These are phyloP conservation scores for Nicotiana knightiana DNA, from an alignment of 257 asterid genomes.

Conservation along the genomic window DNA sequence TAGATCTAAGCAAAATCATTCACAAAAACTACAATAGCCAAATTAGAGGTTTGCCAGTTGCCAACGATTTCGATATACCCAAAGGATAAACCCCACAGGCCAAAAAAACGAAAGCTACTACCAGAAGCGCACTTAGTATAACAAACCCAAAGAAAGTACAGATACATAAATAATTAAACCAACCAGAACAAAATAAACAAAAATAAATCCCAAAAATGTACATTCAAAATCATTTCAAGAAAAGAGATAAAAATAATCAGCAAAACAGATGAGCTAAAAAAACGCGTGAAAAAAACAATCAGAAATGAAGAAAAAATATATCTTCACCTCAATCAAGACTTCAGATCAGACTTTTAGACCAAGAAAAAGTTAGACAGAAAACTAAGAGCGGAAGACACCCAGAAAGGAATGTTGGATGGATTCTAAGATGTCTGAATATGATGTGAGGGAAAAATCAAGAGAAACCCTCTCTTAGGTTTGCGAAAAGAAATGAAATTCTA, in stretches of 20 bases:
- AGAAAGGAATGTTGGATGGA: neutral
- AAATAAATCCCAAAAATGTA: neutral
- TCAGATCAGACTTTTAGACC: conserved; percentile 2
- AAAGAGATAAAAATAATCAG: neutral
- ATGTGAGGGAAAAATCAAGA: neutral
- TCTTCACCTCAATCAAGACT: neutral
- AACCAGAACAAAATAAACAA: neutral
- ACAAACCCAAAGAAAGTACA: neutral
- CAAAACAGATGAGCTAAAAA: neutral
- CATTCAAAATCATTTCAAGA: neutral
- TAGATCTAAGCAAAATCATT: neutral
- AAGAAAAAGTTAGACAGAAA: neutral
- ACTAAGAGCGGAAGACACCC: neutral
- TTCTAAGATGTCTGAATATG: neutral
- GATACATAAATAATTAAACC: neutral
- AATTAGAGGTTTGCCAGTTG: conserved; percentile 41
- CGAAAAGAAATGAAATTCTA: neutral
- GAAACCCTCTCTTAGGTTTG: conserved; percentile 5
- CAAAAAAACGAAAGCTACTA: neutral
- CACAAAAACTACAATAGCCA: conserved; percentile 6
- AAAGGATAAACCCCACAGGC: neutral
- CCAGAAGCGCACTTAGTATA: neutral
- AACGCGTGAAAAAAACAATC: neutral
- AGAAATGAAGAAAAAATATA: neutral
- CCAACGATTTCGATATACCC: neutral